phyloP scores from a whole-genome alignment of 306 rosid species.

The Cucumis melo region DNA sequence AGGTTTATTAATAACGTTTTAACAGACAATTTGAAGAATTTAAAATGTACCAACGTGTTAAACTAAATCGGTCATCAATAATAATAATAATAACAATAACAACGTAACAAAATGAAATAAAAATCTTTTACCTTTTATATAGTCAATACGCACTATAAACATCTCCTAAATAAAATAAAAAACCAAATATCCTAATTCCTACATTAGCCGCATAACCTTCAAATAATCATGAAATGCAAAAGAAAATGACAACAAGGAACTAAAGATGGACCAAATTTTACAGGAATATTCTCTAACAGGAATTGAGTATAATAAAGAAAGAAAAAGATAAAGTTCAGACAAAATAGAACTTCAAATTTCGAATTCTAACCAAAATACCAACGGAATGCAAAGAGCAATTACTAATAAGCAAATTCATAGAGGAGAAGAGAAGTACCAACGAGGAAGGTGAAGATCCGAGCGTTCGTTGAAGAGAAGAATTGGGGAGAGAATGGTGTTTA shows the following conservation, averaged over 20 bases:
- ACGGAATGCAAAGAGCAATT: background rate
- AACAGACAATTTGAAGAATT: background rate
- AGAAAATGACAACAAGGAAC: background rate
- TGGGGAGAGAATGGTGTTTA: constrained; percentile 12
- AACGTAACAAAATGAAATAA: background rate
- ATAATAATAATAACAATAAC: background rate
- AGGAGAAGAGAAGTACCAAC: background rate
- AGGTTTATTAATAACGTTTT: background rate
- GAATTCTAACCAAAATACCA: background rate
- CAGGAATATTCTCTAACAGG: background rate
- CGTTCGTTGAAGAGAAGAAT: constrained; percentile 14
- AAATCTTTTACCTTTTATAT: background rate
- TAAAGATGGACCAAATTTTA: background rate
- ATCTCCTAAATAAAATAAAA: no score
- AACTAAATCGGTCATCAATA: background rate
- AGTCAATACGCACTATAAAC: background rate
- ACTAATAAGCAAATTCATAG: background rate
- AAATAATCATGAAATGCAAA: background rate
- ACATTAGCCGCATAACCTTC: no score
- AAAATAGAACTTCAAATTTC: background rate
- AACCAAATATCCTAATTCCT: background rate
- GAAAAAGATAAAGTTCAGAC: background rate
- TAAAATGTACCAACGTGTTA: background rate
- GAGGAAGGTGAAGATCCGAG: constrained; percentile 29
- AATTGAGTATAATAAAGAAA: background rate